Evolutionary conservation across 768 basidiomycete species (phyloP), one percentile per base, ranked within the genome.

Genomic region (Tubosaeta sp.): DNA sequence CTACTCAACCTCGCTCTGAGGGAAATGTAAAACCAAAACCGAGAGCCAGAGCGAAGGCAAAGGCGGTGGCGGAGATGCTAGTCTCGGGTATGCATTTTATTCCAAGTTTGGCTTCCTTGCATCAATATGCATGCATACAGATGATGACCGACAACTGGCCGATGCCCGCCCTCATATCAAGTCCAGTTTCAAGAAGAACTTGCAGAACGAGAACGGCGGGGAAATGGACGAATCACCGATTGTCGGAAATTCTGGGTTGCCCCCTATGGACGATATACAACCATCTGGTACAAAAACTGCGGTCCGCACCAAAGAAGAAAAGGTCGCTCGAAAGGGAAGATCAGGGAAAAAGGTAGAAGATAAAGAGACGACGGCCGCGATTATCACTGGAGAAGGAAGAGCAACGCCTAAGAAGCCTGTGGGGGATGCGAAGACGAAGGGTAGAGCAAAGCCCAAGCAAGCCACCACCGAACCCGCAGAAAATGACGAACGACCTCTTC

Each of bases 111-210:
- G n/a, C 1, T 26, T 39, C 31, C 9, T 3, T 2, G 5, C 13
- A 31, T 37, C 50, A 0, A 48, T 48, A 37, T 31, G 12, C 14
- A 17, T 19, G 17, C 54, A 46, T 49, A n/a, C 29, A 67, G 66
- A 68, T 38, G 68, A 68, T 31, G 68, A 70, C 9, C 48, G 26
- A 37, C 64, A 59, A 2, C 62, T 68, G 1, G 64, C 66, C 11
- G 65, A 68, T 9, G 56, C 52, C 10, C 64, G 55, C 1, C 59
- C 12, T 8, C 59, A 57, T 52, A 13, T 45, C 10, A 55, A 51
- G 42, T n/a, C 50, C 8, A 54, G 38, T 5, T 5, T 42, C 1
- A 51, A 34, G 41, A 13, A 25, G 13, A 51, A 27, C 4, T 25
- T 22, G 22, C 55, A 26, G 22, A 5, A 46, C 9, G 51, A 55